Evolutionary conservation across 345 rosid species (phyloP).

Genomic region (Geranium brycei): DNA sequence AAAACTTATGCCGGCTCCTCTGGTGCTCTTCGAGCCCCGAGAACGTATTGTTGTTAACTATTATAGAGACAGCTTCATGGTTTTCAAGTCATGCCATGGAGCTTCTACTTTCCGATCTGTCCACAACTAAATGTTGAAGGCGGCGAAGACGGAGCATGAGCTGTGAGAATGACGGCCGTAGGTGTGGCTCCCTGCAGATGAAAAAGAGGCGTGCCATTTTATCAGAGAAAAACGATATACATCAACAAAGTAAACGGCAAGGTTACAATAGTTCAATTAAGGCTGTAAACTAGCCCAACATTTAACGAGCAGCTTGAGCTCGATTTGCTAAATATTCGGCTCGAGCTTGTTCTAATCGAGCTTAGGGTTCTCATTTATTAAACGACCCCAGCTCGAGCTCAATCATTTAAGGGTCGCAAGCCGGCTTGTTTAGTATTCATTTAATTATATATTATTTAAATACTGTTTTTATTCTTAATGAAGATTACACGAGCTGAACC

Average conservation of each 20-base stretch:
- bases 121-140: slow-evolving; percentile 38
- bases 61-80: slow-evolving; percentile 18
- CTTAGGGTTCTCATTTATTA: too few relatives aligned
- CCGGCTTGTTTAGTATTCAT: too few relatives aligned
- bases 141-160: slow-evolving; percentile 52
- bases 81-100: slow-evolving; percentile 7
- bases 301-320: too few relatives aligned
- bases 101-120: slow-evolving; percentile 24
- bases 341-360: too few relatives aligned
- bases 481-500: too few relatives aligned
- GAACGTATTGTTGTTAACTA: slow-evolving; percentile 15
- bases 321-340: too few relatives aligned
- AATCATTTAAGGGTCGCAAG: too few relatives aligned
- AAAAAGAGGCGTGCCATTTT: neutral
- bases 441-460: too few relatives aligned
- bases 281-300: too few relatives aligned
- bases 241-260: neutral
- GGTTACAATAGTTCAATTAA: too few relatives aligned
- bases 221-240: neutral
- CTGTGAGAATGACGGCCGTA: slow-evolving; percentile 74
- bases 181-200: slow-evolving; percentile 60
- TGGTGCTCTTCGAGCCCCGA: slow-evolving; percentile 53
- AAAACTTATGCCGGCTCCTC: slow-evolving; percentile 15
- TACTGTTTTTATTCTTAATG: too few relatives aligned
- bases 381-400: too few relatives aligned